phyloP scores from a whole-genome alignment of 2,329 filamentous ascomycete species.

The Fusarium goolgardi region DNA sequence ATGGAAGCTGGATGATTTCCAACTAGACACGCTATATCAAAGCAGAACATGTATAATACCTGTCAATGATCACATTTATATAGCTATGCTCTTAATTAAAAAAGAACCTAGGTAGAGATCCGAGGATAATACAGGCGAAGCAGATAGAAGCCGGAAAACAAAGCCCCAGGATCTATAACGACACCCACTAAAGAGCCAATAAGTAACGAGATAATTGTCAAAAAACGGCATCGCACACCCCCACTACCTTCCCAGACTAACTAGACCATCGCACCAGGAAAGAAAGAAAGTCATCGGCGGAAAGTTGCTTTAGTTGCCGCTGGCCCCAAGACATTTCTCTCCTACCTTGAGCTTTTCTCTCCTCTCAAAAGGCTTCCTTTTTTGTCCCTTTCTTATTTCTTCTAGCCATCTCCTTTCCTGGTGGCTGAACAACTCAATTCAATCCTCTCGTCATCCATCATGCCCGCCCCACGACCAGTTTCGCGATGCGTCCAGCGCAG shows the following conservation, averaged over 20 bases:
- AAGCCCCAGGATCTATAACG: constrained; percentile 10
- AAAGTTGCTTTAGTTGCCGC: constrained; percentile 40
- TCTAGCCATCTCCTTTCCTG: constrained; percentile 4
- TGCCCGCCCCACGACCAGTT: constrained; percentile 54
- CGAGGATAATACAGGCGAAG: constrained; percentile 7
- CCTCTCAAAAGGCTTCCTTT: background rate
- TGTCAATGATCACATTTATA: background rate
- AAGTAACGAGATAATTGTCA: constrained; percentile 43
- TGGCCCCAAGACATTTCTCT: constrained; percentile 19
- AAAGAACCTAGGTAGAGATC: constrained; percentile 9
- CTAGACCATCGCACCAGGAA: constrained; percentile 22
- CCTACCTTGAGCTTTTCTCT: constrained; percentile 4
- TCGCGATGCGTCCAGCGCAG: constrained; percentile 56
- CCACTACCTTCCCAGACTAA: constrained; percentile 24
- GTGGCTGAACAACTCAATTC: constrained; percentile 45
- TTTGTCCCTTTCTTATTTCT: background rate
- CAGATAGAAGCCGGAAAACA: background rate
- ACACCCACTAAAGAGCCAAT: constrained; percentile 40
- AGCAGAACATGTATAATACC: background rate
- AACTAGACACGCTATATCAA: background rate
- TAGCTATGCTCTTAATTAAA: background rate
- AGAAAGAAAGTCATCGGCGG: constrained; percentile 22
- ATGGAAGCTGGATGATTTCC: background rate
- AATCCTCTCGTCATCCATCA: constrained; percentile 39
- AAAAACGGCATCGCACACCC: constrained; percentile 25